Conservation (phyloP, 352 stramenopile species). For the Phytopythium vexans region DNA sequence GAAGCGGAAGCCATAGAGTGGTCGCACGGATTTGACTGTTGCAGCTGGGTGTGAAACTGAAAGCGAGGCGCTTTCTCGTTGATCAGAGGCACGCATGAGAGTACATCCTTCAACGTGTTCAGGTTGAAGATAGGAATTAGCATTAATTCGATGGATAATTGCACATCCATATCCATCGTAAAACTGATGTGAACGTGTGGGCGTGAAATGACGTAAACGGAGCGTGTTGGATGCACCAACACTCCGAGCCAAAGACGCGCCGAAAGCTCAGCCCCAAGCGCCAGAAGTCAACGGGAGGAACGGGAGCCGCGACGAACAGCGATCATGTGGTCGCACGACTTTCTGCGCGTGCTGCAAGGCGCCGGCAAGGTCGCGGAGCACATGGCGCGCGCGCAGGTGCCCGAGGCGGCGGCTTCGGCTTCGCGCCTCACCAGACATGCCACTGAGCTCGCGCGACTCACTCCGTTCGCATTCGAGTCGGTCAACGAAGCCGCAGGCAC, state of each 20-base stretch:
- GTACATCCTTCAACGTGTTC: too few relatives aligned
- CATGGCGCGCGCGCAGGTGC: constrained; percentile 30
- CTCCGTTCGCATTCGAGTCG: constrained; percentile 40
- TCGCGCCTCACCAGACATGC: constrained; percentile 38
- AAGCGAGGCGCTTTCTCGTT: too few relatives aligned
- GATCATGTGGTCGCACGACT: constrained; percentile 71
- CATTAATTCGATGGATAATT: too few relatives aligned
- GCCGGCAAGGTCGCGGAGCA: constrained; percentile 64
- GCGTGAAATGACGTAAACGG: background rate
- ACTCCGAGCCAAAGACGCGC: background rate
- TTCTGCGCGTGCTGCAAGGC: constrained; percentile 66
- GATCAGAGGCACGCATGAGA: too few relatives aligned
- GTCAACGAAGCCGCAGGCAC: constrained; percentile 5
- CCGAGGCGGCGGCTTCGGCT: constrained; percentile 21
- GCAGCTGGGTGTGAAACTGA: too few relatives aligned
- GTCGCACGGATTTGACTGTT: too few relatives aligned
- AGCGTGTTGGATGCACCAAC: background rate
- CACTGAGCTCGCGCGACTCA: constrained; percentile 39
- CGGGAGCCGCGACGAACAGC: background rate
- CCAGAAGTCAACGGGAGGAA: constrained; percentile 8
- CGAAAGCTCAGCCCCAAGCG: constrained; percentile 2
- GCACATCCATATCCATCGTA: too few relatives aligned
- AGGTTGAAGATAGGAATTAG: too few relatives aligned
- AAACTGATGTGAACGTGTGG: too few relatives aligned
- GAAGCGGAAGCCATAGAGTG: background rate